Percentiles rank a stretch among this genome's conserved stretches.
These are phyloP conservation scores for Scenedesmus sp. DNA, from an alignment of 163 green algal species.

Conservation along the genomic window DNA sequence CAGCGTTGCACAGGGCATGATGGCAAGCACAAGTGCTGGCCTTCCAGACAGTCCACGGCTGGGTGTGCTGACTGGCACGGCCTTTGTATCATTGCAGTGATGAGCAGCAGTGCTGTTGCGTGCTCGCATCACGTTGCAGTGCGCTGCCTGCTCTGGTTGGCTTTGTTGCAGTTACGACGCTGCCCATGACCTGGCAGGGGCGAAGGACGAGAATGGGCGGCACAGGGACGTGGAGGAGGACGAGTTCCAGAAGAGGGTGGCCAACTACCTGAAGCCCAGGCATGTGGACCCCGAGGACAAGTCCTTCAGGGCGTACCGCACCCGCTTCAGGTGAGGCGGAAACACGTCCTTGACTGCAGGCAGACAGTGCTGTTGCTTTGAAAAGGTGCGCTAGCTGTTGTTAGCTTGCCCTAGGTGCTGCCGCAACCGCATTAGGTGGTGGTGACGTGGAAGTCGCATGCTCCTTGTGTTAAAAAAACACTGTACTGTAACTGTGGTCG, in stretches of 20 bases:
- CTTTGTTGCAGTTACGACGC: slow-evolving; percentile 5
- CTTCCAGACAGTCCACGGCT: no score
- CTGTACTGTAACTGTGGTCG: no score
- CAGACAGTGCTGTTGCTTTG: not conserved
- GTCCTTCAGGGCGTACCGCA: slow-evolving; percentile 8
- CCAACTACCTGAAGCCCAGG: not conserved
- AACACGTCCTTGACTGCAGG: no score
- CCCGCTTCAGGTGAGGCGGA: slow-evolving; percentile 7
- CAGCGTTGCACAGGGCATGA: no score
- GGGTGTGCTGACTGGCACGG: no score
- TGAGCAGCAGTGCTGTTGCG: no score
- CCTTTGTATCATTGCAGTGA: no score
- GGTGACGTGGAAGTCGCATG: no score
- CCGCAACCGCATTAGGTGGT: no score
- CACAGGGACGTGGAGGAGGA: slow-evolving; percentile 43
- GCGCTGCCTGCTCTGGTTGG: not conserved
- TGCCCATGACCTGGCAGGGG: not conserved
- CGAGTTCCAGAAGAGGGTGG: slow-evolving; percentile 40
- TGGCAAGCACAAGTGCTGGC: no score
- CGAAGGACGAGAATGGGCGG: not conserved
- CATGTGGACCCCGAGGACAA: slow-evolving; percentile 40
- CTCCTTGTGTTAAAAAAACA: no score
- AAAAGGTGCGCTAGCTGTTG: not conserved
- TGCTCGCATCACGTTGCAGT: not conserved
- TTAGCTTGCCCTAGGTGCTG: no score